Evolutionary conservation across 768 basidiomycete genomes (phyloP).

Genomic region (Trametes cingulata): DNA sequence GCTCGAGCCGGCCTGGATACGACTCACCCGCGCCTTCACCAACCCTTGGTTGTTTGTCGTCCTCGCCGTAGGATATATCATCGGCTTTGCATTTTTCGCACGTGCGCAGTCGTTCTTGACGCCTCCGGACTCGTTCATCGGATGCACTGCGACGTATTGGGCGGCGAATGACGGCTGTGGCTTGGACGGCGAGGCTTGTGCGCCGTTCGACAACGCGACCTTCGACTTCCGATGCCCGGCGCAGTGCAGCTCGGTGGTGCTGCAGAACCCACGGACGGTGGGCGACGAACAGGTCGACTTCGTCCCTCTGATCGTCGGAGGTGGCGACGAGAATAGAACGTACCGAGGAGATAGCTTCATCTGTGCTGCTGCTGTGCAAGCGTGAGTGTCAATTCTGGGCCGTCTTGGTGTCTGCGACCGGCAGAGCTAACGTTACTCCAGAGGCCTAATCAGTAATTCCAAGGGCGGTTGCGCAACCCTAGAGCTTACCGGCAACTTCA

Average conservation of each 20-base stretch:
- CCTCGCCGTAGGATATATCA: slow-evolving; percentile 62
- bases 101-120: slow-evolving; percentile 73
- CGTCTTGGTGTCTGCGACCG: neutral
- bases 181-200: slow-evolving; percentile 63
- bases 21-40: slow-evolving; percentile 52
- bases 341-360: slow-evolving; percentile 86
- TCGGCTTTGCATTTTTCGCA: slow-evolving; percentile 70
- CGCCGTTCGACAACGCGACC: slow-evolving; percentile 58
- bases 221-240: slow-evolving; percentile 84
- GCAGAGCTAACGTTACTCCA: slow-evolving; percentile 31
- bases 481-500: slow-evolving; percentile 70
- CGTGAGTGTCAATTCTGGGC: slow-evolving; percentile 46
- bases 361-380: slow-evolving; percentile 81
- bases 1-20: slow-evolving; percentile 57
- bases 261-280: slow-evolving; percentile 74
- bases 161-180: slow-evolving; percentile 69
- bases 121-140: slow-evolving; percentile 61
- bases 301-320: slow-evolving; percentile 81
- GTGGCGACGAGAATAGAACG: slow-evolving; percentile 68
- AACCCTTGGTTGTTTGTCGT: slow-evolving; percentile 55
- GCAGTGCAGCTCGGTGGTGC: slow-evolving; percentile 58
- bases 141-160: slow-evolving; percentile 76
- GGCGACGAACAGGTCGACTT: slow-evolving; percentile 66
- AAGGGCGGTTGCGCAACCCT: slow-evolving; percentile 79
- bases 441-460: slow-evolving; percentile 62